These are phyloP conservation scores for Backusella macrospora DNA, from an alignment of 192 early-diverging fungal species.

Conservation along the genomic window DNA sequence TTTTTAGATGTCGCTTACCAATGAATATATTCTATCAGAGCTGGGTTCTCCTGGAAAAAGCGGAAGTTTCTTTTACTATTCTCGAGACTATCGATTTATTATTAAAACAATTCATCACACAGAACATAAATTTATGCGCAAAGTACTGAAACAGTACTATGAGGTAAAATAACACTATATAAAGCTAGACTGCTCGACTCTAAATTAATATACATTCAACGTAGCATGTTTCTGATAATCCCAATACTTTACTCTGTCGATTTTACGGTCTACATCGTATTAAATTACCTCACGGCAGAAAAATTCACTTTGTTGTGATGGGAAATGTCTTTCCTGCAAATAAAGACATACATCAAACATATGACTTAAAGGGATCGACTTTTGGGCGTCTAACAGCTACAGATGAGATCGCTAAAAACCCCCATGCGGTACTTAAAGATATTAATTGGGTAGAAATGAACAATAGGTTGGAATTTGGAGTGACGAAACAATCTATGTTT, in stretches of 20 bases:
- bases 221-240: conserved; percentile 83
- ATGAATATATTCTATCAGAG: conserved; percentile 96
- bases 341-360: conserved; percentile 95
- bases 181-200: neutral
- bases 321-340: conserved; percentile 97
- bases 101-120: conserved; percentile 97
- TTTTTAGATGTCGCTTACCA: conserved; percentile 81
- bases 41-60: conserved; percentile 93
- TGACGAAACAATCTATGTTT: conserved; percentile 77
- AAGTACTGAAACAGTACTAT: conserved; percentile 87
- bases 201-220: conserved; percentile 6
- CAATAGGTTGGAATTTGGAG: conserved; percentile 81
- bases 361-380: conserved; percentile 95
- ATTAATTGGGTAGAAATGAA: conserved; percentile 87
- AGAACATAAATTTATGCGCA: conserved; percentile 93
- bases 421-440: conserved; percentile 94
- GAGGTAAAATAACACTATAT: conserved; percentile 48
- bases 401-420: conserved; percentile 76
- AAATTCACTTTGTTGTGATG: conserved; percentile 99
- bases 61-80: conserved; percentile 98
- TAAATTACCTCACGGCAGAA: conserved; percentile 88
- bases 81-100: conserved; percentile 96
- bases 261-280: conserved; percentile 97
- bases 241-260: conserved; percentile 90
- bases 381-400: conserved; percentile 82